Percentiles rank a stretch among this genome's conserved stretches.
Conservation (phyloP, 192 early-diverging fungal genomes). For the Rhizoclosmatium globosum region DNA sequence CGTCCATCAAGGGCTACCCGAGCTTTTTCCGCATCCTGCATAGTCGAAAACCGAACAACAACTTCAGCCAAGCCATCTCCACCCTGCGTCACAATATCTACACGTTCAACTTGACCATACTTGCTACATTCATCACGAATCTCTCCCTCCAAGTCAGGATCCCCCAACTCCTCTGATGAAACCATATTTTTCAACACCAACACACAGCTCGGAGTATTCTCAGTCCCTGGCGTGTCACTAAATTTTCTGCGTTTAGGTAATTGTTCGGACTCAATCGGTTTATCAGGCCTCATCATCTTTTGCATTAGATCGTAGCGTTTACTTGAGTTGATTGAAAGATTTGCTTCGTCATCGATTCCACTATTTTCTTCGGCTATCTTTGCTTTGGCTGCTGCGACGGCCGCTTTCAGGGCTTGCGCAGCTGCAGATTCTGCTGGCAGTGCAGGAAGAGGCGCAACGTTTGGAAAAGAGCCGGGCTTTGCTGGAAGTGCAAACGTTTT, state of each 20-base stretch:
- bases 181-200: constrained; percentile 76
- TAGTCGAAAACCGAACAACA: constrained; percentile 76
- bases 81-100: constrained; percentile 63
- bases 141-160: constrained; percentile 83
- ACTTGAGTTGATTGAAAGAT: constrained; percentile 53
- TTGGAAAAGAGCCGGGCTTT: background rate
- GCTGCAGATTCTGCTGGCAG: constrained; percentile 12
- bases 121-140: constrained; percentile 85
- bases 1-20: constrained; percentile 75
- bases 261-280: constrained; percentile 33
- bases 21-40: constrained; percentile 65
- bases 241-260: constrained; percentile 6
- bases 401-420: constrained; percentile 36
- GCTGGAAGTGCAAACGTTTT: too few species aligned
- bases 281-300: constrained; percentile 57
- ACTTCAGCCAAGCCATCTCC: constrained; percentile 41
- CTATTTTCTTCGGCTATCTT: constrained; percentile 44
- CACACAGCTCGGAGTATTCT: constrained; percentile 51
- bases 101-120: constrained; percentile 75
- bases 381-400: constrained; percentile 44
- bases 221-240: background rate
- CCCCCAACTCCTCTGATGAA: constrained; percentile 69
- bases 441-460: background rate
- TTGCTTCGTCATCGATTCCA: constrained; percentile 41
- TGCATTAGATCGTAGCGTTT: constrained; percentile 79